Base-by-base conservation (phyloP, 176 grass and related monocot genomes). In the Cocos nucifera region DNA sequence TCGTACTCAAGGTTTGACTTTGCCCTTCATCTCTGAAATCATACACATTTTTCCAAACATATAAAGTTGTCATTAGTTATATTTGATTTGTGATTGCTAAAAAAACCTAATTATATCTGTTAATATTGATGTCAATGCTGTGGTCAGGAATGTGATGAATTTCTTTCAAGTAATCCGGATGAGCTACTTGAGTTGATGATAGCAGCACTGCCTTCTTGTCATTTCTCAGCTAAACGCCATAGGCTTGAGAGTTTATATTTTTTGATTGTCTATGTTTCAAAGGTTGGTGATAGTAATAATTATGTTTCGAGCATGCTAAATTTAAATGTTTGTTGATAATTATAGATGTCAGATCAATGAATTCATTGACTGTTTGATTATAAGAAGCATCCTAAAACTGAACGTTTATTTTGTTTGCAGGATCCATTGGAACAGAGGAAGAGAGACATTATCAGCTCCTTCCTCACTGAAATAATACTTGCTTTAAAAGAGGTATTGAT, bases 381-480 rank as follows among this genome's bases (percentile, higher is more conserved):
- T 32, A 7, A 1, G 30, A 32, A 8, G 30, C 30, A 8, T 32
- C 8, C 30, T 32, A 32, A 27, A 58, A 56, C 5, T 51, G 7
- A 57, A 35, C 19, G 28, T 22, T 64, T 67, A 71, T 9, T 53
- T 44, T 74, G 17, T 77, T 53, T 90, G 49, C 73, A 97, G 87
- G 92, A 91, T 85, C 77, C 76, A 66, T 85, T 61, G 26, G 88
- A 70, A 39, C 69, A 72, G 72, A 87, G 63, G 76, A 91, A 85
- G 78, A 84, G 76, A 72, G 75, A 88, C 19, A 77, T 85, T 58
- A 66, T 97, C 63, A 78, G 78, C 69, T 91, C 92, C 65, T 97
- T 97, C 59, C 80, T 91, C 63, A 85, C 92, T 48, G 92, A 97
- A 82, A 97, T 97, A 62, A 70, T 91, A 52, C 84, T 91, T 64